Evolutionary conservation across 768 basidiomycete species (phyloP), one percentile per base, ranked within the genome.

Genomic region (Russula sp.): DNA sequence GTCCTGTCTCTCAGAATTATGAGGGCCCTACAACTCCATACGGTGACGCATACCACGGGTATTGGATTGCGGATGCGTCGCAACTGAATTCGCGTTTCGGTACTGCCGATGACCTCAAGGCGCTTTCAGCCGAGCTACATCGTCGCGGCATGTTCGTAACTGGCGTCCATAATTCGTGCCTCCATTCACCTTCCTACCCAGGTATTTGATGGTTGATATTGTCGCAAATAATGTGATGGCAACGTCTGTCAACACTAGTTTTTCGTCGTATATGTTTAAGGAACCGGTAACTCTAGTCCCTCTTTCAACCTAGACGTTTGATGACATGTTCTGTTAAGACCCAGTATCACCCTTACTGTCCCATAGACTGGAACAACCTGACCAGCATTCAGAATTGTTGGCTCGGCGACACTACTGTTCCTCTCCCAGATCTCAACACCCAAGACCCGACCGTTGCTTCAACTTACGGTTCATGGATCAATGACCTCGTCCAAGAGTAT

Each of bases 151-250:
- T 94, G 92, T 85, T 67, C 57, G 80, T 71, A 42, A 11, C 26
- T 58, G 38, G 20, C 30, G 10, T 20, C n/a, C n/a, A 28, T 36
- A 13, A 18, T 42, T 6, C 40, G 16, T 40, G 24, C 36, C 36
- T 46, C 20, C 54, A 42, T 63, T 57, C 24, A 28, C 44, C 61
- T 52, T 30, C 24, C 57, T 38, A 26, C 5, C 36, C 52, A 80
- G 79, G 85, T 92, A 87, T 73, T 77, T 94, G 66, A 93, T 92
- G 90, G 85, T 93, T 54, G 92, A 94, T 70, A 75, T 90, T 36
- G 89, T 94, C 44, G 84, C 89, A 38, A 94, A 94, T 74, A 89
- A 94, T 73, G 90, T 95, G 56, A 92, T 92, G 81, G 77, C 87
- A 1, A 83, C 84, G 3, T 82, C 84, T 3, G 78, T 76, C 40